Evolutionary conservation across 2,329 filamentous ascomycete species (phyloP), one percentile per base, ranked within the genome.

Genomic region (Fusarium devonianum): DNA sequence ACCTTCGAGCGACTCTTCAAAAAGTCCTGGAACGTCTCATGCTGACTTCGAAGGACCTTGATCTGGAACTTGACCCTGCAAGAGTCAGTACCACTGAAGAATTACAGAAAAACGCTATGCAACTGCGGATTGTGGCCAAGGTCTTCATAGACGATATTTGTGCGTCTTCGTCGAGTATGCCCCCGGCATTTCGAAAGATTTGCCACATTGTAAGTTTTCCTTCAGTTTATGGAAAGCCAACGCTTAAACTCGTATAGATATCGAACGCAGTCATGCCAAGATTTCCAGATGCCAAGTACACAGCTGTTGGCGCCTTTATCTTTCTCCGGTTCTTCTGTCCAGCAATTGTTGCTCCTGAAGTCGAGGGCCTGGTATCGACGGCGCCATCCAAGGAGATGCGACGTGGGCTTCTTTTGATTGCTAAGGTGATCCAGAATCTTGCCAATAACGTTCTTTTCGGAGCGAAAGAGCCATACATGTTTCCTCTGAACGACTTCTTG

Each of bases 251-350:
- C 14, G 11, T 17, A 8, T 13, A 82, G 75, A 88, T 88, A 57
- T 84, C 82, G 10, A 73, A 79, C 12, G 79, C 83, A n/a, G 85
- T 88, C 2, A 78, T 84, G 63, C 76, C 76, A 19, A 78, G 82
- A 22, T 89, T 88, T 60, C 83, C 82, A 0, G 85, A 88, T 50
- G 85, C 86, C 5, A 89, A 88, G 68, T 89, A 88, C 64, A 89
- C 85, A 0, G 86, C 86, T 4, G 85, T 89, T 11, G 86, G 86
- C 1, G 85, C 86, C 1, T 89, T 89, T 63, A 83, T 89, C 48
- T 89, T 89, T 63, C 75, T 89, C 17, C 80, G 86, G 7, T 89
- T 89, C 72, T 89, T 89, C 65, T 89, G 86, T 57, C 86, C 86
- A 7, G 86, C 86, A 18, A 89, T 89, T 43, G 86, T 89, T 12